These are phyloP conservation scores for Dactylonectria macrodidyma DNA, from an alignment of 2,329 filamentous ascomycete species.

Conservation along the genomic window DNA sequence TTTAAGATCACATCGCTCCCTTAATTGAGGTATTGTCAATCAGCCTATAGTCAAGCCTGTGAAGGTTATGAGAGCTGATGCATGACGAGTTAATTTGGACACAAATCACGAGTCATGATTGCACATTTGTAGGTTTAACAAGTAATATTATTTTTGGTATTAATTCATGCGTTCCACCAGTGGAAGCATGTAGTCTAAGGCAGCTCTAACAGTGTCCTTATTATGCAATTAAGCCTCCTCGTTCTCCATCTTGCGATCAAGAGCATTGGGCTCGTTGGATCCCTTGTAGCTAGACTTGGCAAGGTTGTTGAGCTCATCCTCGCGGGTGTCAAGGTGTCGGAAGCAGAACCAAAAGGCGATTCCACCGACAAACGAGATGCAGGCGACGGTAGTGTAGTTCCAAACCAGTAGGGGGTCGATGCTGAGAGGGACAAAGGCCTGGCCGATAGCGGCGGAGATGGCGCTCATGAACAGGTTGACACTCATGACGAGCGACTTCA, in stretches of 20 bases:
- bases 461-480: slow-evolving; percentile 81
- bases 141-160: too few species aligned
- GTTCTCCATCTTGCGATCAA: slow-evolving; percentile 46
- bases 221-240: slow-evolving; percentile 32
- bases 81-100: too few species aligned
- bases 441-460: slow-evolving; percentile 78
- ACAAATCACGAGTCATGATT: too few species aligned
- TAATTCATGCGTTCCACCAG: too few species aligned
- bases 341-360: slow-evolving; percentile 79
- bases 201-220: background rate
- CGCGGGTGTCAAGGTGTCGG: slow-evolving; percentile 74
- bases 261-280: slow-evolving; percentile 55
- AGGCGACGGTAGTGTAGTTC: slow-evolving; percentile 78
- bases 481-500: slow-evolving; percentile 82
- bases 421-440: slow-evolving; percentile 75
- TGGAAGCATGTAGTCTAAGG: slow-evolving; percentile 6
- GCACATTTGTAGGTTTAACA: too few species aligned
- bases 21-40: too few species aligned
- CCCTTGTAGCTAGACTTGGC: slow-evolving; percentile 61
- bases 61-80: too few species aligned
- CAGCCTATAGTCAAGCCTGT: too few species aligned
- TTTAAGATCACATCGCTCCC: too few species aligned
- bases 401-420: slow-evolving; percentile 77
- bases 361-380: slow-evolving; percentile 75
- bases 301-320: slow-evolving; percentile 79